Percentiles rank a stretch among this genome's conserved stretches.
Evolutionary conservation across 768 basidiomycete genomes (phyloP).

Genomic region (Boletus tomentosulus): DNA sequence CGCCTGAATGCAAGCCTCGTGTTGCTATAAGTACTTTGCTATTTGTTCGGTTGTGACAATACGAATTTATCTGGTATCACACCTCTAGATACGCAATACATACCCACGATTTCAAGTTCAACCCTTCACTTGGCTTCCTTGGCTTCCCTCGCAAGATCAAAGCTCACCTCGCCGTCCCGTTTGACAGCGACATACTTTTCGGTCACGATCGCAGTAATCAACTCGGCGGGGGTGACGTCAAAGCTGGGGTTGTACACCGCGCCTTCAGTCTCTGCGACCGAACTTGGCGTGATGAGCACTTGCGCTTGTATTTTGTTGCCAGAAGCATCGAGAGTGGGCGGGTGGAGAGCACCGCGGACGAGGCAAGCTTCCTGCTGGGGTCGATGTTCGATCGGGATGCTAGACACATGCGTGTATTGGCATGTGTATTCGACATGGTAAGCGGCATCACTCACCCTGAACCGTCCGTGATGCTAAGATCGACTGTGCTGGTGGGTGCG

Average conservation of each 20-base stretch:
- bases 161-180: constrained; percentile 47
- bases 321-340: constrained; percentile 34
- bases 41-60: too few relatives aligned
- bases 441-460: constrained; percentile 39
- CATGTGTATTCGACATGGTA: not conserved
- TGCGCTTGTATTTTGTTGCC: constrained; percentile 62
- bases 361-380: constrained; percentile 85
- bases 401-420: constrained; percentile 10
- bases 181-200: constrained; percentile 90
- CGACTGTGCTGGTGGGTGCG: constrained; percentile 89
- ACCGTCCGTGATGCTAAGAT: constrained; percentile 73
- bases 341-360: constrained; percentile 77
- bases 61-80: not conserved
- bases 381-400: constrained; percentile 92
- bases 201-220: constrained; percentile 93
- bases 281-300: constrained; percentile 78
- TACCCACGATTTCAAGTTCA: not conserved
- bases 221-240: constrained; percentile 90
- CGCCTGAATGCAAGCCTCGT: too few relatives aligned
- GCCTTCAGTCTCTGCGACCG: constrained; percentile 31
- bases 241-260: constrained; percentile 89
- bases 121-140: constrained; percentile 2
- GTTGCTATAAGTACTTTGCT: too few relatives aligned
- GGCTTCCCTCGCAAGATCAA: constrained; percentile 54
- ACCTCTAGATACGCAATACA: not conserved